Conservation (phyloP, 768 basidiomycete species). For the Suillus luteus region DNA sequence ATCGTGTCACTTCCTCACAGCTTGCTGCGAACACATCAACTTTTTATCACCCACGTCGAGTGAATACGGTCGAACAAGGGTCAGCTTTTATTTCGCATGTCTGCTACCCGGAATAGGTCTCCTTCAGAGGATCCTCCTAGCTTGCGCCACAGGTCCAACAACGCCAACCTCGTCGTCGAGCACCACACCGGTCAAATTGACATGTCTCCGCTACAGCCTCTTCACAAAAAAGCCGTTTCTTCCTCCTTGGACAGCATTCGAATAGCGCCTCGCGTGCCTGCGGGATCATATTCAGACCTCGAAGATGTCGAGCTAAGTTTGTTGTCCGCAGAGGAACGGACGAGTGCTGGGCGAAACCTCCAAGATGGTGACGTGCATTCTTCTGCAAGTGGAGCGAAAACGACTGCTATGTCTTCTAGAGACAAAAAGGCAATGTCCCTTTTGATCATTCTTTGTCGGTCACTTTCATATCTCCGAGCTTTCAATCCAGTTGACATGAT, state of each 20-base stretch:
- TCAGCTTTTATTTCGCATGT: conserved; percentile 25
- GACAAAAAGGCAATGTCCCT: conserved; percentile 87
- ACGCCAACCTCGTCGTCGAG: conserved; percentile 39
- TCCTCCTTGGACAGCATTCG: conserved; percentile 62
- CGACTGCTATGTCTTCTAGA: conserved; percentile 61
- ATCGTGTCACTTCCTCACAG: conserved; percentile 9
- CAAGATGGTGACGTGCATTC: conserved; percentile 39
- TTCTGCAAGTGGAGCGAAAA: conserved; percentile 32
- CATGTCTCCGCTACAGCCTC: conserved; percentile 29
- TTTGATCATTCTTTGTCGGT: conserved; percentile 85
- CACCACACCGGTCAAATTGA: conserved; percentile 31
- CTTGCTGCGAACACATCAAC: not conserved
- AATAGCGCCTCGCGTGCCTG: conserved; percentile 54
- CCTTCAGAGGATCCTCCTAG: conserved; percentile 28
- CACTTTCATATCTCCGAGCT: conserved; percentile 10
- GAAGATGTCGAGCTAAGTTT: conserved; percentile 67
- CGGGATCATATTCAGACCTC: conserved; percentile 30
- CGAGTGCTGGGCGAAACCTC: conserved; percentile 45
- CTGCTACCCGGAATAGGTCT: conserved; percentile 26
- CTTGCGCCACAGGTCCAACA: conserved; percentile 32
- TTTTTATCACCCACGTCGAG: conserved; percentile 6
- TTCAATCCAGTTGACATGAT: conserved; percentile 20
- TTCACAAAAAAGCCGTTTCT: conserved; percentile 52
- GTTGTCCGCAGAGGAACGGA: conserved; percentile 57
- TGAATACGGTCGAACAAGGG: not conserved